A percentile compares a stretch with the other conserved stretches of the same genome.
These are phyloP conservation scores for Exserohilum turcica DNA, from an alignment of 2,329 filamentous ascomycete genomes.

Conservation along the genomic window DNA sequence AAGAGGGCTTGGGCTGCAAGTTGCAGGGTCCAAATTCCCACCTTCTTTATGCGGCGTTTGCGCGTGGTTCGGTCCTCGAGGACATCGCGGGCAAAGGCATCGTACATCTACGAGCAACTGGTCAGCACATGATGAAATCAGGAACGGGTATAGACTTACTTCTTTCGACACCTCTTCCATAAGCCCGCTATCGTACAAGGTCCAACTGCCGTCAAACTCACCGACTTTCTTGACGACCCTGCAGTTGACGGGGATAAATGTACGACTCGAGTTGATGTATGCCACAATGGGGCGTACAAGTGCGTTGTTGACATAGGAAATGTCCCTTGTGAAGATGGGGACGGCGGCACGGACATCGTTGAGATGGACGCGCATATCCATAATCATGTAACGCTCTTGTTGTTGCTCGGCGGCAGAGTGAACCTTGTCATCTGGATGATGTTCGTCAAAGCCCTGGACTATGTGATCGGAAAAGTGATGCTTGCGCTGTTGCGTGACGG, in stretches of 20 bases:
- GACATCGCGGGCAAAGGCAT: constrained; percentile 90
- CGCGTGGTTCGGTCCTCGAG: constrained; percentile 88
- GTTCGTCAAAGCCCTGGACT: constrained; percentile 36
- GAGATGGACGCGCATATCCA: constrained; percentile 92
- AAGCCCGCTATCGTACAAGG: constrained; percentile 87
- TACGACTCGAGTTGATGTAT: constrained; percentile 94
- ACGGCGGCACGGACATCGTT: constrained; percentile 94
- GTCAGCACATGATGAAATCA: constrained; percentile 7
- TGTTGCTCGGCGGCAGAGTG: constrained; percentile 13
- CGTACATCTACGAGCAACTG: constrained; percentile 70
- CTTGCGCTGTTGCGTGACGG: constrained; percentile 77
- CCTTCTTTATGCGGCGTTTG: constrained; percentile 87
- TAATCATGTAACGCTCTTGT: constrained; percentile 80
- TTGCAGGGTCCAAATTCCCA: constrained; percentile 94
- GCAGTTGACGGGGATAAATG: constrained; percentile 94
- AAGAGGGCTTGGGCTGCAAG: constrained; percentile 92
- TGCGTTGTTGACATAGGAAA: constrained; percentile 95
- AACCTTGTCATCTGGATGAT: constrained; percentile 24
- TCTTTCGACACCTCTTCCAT: constrained; percentile 94
- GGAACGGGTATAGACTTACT: constrained; percentile 44
- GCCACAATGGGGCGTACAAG: constrained; percentile 94
- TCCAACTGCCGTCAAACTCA: constrained; percentile 97
- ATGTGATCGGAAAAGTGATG: constrained; percentile 45
- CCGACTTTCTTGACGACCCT: constrained; percentile 85
- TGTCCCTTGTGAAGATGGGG: constrained; percentile 86